These are phyloP conservation scores for Kluyveromyces nonfermentans DNA, from an alignment of 805 yeast genomes.

Conservation along the genomic window DNA sequence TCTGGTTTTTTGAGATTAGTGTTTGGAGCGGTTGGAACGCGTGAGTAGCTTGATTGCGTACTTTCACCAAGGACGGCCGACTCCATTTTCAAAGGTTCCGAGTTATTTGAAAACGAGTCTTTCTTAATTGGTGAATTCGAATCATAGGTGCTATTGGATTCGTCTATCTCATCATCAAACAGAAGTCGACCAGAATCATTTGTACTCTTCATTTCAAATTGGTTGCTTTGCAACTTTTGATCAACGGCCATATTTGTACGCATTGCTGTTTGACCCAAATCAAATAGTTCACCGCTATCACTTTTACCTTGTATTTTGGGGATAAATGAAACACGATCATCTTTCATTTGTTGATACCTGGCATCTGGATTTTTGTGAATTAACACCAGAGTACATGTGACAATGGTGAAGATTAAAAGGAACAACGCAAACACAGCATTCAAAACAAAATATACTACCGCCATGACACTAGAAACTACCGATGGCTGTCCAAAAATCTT, in stretches of 20 bases:
- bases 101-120: slow-evolving; percentile 4
- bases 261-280: slow-evolving; percentile 30
- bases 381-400: slow-evolving; percentile 78
- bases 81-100: slow-evolving; percentile 21
- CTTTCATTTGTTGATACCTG: slow-evolving; percentile 91
- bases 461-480: slow-evolving; percentile 87
- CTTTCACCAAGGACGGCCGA: slow-evolving; percentile 21
- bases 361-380: slow-evolving; percentile 89
- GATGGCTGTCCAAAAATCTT: slow-evolving; percentile 74
- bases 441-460: slow-evolving; percentile 76
- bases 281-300: slow-evolving; percentile 26
- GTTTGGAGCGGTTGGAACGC: slow-evolving; percentile 11
- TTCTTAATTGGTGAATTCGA: not conserved
- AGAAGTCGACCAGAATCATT: slow-evolving; percentile 4
- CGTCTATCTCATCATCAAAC: slow-evolving; percentile 9
- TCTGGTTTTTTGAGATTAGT: slow-evolving; percentile 24
- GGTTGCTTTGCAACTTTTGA: slow-evolving; percentile 19
- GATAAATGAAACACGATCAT: slow-evolving; percentile 93
- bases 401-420: slow-evolving; percentile 73
- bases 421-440: slow-evolving; percentile 85
- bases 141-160: slow-evolving; percentile 6
- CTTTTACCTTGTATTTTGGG: slow-evolving; percentile 44
- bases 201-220: slow-evolving; percentile 6
- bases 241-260: slow-evolving; percentile 28
- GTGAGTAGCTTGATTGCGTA: slow-evolving; percentile 9